These are phyloP conservation scores for Calycina herbarum DNA, from an alignment of 2,329 filamentous ascomycete species.

Conservation along the genomic window DNA sequence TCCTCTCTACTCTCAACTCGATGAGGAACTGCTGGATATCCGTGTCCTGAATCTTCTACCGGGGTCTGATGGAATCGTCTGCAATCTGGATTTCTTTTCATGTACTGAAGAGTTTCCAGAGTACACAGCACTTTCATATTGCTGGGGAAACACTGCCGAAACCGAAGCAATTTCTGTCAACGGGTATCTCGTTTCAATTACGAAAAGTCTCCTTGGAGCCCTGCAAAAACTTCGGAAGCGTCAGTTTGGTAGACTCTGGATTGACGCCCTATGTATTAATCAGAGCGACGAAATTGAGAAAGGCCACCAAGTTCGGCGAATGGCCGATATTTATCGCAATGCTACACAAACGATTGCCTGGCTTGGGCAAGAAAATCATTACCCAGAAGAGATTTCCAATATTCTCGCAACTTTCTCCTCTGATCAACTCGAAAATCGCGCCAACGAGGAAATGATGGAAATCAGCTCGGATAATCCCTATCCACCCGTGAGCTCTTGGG, in stretches of 20 bases:
- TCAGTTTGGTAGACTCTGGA: not conserved
- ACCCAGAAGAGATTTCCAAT: not conserved
- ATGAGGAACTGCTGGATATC: not conserved
- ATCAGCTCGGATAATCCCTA: no score
- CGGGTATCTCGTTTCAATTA: not conserved
- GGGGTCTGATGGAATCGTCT: not conserved
- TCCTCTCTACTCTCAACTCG: not conserved
- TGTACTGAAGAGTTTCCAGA: not conserved
- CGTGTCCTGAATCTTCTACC: not conserved
- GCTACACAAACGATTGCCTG: not conserved
- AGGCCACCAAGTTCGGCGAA: not conserved
- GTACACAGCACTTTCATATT: not conserved
- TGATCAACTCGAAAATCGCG: not conserved
- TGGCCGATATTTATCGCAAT: constrained; percentile 8
- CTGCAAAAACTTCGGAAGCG: not conserved
- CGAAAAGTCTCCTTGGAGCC: not conserved
- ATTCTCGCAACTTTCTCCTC: not conserved
- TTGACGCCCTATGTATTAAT: constrained; percentile 12
- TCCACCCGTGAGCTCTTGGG: not conserved
- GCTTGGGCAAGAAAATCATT: not conserved
- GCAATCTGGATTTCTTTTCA: not conserved
- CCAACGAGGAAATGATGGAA: not conserved
- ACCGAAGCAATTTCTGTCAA: not conserved
- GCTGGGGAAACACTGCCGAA: not conserved
- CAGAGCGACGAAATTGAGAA: constrained; percentile 2